Evolutionary conservation across 179 eudicot genomes (phyloP).

Genomic region (Spinacia oleracea): DNA sequence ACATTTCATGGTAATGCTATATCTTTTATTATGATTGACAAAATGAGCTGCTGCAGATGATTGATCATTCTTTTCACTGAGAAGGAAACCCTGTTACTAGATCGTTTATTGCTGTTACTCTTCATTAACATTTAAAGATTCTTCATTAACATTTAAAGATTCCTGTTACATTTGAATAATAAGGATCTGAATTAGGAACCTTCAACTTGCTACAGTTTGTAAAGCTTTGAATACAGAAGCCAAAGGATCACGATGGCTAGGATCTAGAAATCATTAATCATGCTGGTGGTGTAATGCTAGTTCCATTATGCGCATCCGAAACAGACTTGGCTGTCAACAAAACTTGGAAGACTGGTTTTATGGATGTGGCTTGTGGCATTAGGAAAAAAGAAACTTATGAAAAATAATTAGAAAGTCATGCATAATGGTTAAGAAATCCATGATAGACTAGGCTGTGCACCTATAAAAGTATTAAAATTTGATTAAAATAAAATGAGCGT

Average conservation of each 20-base stretch:
- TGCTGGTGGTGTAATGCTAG: not conserved
- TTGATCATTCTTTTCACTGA: no score
- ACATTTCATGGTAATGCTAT: no score
- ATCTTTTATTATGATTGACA: no score
- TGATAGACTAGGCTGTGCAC: not conserved
- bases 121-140: no score
- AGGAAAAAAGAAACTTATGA: not conserved
- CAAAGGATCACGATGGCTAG: not conserved
- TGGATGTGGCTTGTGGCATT: not conserved
- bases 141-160: no score
- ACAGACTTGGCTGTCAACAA: not conserved
- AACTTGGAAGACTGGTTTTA: not conserved
- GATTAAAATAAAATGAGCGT: no score
- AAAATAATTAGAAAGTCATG: not conserved
- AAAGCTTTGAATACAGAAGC: not conserved
- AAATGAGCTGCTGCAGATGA: no score
- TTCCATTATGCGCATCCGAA: not conserved
- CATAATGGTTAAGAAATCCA: not conserved
- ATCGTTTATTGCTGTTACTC: no score
- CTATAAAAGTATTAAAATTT: not conserved
- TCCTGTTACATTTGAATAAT: not conserved
- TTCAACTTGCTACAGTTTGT: not conserved
- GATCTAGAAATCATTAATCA: not conserved
- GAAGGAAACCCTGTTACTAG: no score
- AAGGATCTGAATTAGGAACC: not conserved